Base-by-base conservation (phyloP, 177 flowering plant genomes). In the Vitis hybrid region DNA sequence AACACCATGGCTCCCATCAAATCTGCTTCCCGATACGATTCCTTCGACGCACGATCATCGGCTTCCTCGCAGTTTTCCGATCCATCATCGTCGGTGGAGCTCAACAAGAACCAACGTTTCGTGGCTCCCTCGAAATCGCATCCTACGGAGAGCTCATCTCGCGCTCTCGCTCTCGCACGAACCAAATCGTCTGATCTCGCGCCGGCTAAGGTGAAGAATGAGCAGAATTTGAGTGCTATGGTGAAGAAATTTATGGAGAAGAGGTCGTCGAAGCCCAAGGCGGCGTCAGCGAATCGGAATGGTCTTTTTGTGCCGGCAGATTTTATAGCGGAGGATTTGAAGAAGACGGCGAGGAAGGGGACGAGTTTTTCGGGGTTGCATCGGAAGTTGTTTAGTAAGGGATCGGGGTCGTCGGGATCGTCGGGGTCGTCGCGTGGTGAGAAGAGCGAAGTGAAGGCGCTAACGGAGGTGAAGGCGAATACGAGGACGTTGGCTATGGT, bases 401-500 rank as follows among this genome's bases (percentile, higher is more conserved):
- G 81, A 12, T 70, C 77, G 12, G 57, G 73, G 41, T 68, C 48
- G 57, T 70, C 60, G 62, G 68, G 59, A 30, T 48, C 61, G 65
- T 70, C 77, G 12, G 57, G 73, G 52, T 68, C 48, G 57, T 70
- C 60, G 62, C 66, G 59, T 30, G 58, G 63, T 67, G 80, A 73
- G 78, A 78, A 52, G 72, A 69, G 63, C 54, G 77, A 75, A 56
- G 68, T 58, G 57, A 92, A 89, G 85, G 94, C 94, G 11, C 70
- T 94, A 83, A 82, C 85, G 20, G 97, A 92, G 67, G 94, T 86
- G 58, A 92, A 91, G 73, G 79, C 85, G 65, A 92, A 95, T 63
- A 87, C 98, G 11, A 86, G 99, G 83, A 93, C 93, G 2, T 72
- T 95, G 71, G 97, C 91, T 0, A 91, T 91, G 97, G 99, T 95